Base-by-base conservation (phyloP, 2,329 filamentous ascomycete genomes). In the Aspergillus sp. region DNA sequence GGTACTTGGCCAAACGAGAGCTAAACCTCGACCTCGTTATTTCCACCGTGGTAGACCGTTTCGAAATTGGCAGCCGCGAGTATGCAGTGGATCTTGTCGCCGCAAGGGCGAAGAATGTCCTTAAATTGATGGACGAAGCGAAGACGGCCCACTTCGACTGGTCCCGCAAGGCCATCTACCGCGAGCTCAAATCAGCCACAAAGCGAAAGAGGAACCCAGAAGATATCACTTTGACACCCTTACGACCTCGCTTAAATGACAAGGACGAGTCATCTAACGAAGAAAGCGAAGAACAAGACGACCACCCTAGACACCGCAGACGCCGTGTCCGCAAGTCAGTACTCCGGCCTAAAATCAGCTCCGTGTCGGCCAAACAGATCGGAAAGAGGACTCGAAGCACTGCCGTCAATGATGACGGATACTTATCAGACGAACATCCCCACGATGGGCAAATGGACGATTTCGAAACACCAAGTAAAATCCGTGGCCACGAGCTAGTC, bases 241-340 rank as follows among this genome's bases (percentile, higher is more conserved):
- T 71, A 22, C 62, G 64, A 44, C 58, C 60, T n/a, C 58, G 64
- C 15, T 30, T 51, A 12, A 38, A 49, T 2, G 51, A 56, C 7
- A 55, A 60, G 20, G 64, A 61, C n/a, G 60, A 59, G 23, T 61
- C 64, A 5, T 67, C 65, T 30, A 59, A 69, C 37, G 62, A 64
- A 27, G 60, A 65, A 5, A 51, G 54, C 10, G 55, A 61, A 32
- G 58, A 59, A 42, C 49, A 60, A 7, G 55, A 61, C 22, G 58
- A 60, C 38, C 49, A 59, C 22, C 53, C 58, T 30, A 54, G 55
- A 39, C 51, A 49, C 12, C 53, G 59, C 44, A 58, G 58, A 49
- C 57, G 61, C 27, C 59, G 66, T 46, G 62, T 64, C 30, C 64
- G 65, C 46, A 74, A 72, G 55, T 74, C 72, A 2, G 67, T 74